Conservation (phyloP, 169 alveolate genomes). For the Eimeria tenella region DNA sequence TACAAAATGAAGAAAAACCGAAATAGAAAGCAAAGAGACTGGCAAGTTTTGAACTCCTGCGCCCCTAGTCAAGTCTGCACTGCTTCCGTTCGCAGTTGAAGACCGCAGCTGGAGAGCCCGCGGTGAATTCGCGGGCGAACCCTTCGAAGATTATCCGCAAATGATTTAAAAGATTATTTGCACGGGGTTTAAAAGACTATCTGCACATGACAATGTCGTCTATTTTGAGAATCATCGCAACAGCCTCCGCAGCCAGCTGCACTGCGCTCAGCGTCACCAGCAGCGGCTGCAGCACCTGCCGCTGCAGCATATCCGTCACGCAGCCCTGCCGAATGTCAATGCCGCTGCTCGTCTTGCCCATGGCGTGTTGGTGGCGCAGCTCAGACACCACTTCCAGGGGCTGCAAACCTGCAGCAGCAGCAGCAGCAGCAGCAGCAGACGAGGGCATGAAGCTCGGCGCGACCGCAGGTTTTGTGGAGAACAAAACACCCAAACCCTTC, state of each 20-base stretch:
- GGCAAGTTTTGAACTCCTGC: too few relatives aligned
- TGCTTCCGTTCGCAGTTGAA: too few relatives aligned
- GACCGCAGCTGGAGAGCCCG: too few relatives aligned
- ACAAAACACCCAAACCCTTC: too few relatives aligned
- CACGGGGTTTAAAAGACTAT: slow-evolving; percentile 12
- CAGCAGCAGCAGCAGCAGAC: neutral
- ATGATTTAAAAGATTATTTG: neutral
- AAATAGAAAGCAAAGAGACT: too few relatives aligned
- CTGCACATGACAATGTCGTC: slow-evolving; percentile 96
- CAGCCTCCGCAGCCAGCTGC: slow-evolving; percentile 98
- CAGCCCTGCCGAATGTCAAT: slow-evolving; percentile 93
- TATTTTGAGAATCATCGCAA: slow-evolving; percentile 98
- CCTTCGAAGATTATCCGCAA: too few relatives aligned
- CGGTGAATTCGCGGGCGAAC: too few relatives aligned
- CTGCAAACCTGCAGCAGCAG: slow-evolving; percentile 90
- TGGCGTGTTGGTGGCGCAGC: slow-evolving; percentile 89
- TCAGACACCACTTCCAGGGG: slow-evolving; percentile 98
- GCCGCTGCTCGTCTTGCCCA: slow-evolving; percentile 95
- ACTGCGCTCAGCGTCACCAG: slow-evolving; percentile 98
- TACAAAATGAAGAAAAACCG: too few relatives aligned
- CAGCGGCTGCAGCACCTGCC: slow-evolving; percentile 90
- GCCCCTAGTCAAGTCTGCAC: too few relatives aligned
- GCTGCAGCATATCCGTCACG: slow-evolving; percentile 52
- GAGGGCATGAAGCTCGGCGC: too few relatives aligned
- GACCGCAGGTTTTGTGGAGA: neutral